Base-by-base conservation (phyloP, 371 early-diverging fungal species). In the Haplosporangium sp. region DNA sequence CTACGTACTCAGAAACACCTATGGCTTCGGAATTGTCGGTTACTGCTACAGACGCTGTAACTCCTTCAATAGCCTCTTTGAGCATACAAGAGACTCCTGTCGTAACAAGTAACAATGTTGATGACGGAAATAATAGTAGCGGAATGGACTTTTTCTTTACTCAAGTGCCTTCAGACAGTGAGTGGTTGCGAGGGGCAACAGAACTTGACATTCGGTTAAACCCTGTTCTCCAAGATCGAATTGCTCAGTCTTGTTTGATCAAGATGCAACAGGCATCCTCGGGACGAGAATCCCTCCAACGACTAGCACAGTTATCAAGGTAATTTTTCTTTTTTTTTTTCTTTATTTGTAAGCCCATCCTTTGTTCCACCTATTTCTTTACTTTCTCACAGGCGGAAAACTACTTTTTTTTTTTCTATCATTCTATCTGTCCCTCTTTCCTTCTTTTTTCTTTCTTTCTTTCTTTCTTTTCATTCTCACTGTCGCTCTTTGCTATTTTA, bases 251-350 rank as follows among this genome's bases (percentile, higher is more conserved):
- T 10, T 73, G 74, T 15, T 50, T 73, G 52, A 11, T 58, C 68
- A 73, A 73, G 63, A 62, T 73, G 48, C 67, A 57, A n/a, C 67
- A 67, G 35, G 74, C 74, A 20, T 67, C 67, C 59, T 62, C 74
- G 7, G 74, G 74, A 10, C 74, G 74, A 15, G 67, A 73, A 40
- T 73, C 74, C 1, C 64, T 73, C 15, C 59, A 63, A 5, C 67
- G 74, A 13, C 63, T 67, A 34, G 74, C 67, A n/a, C 62, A 55
- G 20, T 52, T 73, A n/a, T 67, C 67, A 10, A 63, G 74, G 74
- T 73, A 73, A 71, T 27, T 37, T 8, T 20, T 40, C 11, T 42
- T 39, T 3, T 35, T 45, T 10, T 37, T 35, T 17, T 48, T 48
- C 5, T 50, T 50, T 56, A 60, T 56, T 57, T 47, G 37, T 58